Evolutionary conservation across 2,329 filamentous ascomycete genomes (phyloP), one percentile per base, ranked within the genome.

Genomic region (Rasamsonia emersonii): DNA sequence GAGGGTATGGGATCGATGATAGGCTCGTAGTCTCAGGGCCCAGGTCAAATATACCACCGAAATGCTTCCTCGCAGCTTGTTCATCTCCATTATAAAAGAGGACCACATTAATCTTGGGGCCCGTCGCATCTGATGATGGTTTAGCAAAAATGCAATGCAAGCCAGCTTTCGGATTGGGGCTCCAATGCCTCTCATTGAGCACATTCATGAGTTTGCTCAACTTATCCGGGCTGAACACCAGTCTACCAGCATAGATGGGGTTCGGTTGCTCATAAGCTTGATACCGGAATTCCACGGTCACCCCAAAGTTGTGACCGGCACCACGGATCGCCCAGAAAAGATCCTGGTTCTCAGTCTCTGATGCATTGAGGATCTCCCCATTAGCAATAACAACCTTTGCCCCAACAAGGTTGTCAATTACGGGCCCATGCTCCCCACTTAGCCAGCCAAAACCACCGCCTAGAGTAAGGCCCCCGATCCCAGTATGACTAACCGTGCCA

Each of bases 401-500:
- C 1, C 51, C 47, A 1, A 51, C 58, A 4, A 73, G 54, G 37
- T 66, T 64, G 49, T 73, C 71, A 30, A 73, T 67, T 0, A 61
- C 61, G 4, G 79, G 58, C 0, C 77, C 77, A 32, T 73, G 58
- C 18, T 58, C 55, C 1, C 71, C 68, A 17, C 62, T 68, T 10
- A 79, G 54, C 51, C 69, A 67, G 1, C 76, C 73, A 43, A 73
- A 75, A 1, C 75, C 75, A 15, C 74, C 75, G 1, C 72, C 72
- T 1, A 77, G 49, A 0, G 68, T 66, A 9, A 79, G 55, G 0
- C 72, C 76, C 2, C 72, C 75, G 4, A 79, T 69, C 4, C 76
- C 75, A 1, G 74, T 79, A 40, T 78, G 71, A 24, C 71, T 71
- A 7, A 79, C 72, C 0, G 75, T 77, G 3, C 76, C 76, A 6